phyloP scores from a whole-genome alignment of 352 stramenopile genomes.

The Phytopythium boreale region DNA sequence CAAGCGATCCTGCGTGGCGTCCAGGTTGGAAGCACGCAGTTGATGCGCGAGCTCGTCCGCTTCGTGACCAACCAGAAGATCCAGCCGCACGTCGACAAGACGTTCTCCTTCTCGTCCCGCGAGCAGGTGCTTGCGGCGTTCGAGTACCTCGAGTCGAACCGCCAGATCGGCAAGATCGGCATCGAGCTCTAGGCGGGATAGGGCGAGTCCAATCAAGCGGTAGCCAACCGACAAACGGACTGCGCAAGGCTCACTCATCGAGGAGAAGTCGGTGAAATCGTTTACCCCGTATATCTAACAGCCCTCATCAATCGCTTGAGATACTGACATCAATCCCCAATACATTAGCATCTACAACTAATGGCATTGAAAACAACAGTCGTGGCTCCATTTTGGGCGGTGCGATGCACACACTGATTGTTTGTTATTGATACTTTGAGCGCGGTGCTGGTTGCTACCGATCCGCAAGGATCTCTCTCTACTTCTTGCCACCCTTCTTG shows the following conservation, averaged over 20 bases:
- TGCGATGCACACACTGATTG: background rate
- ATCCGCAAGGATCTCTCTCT: background rate
- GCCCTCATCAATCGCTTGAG: too few relatives aligned
- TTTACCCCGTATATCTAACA: too few relatives aligned
- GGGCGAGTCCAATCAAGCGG: background rate
- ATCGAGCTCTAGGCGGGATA: conserved; percentile 10
- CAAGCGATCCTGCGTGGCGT: conserved; percentile 18
- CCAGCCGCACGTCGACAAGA: conserved; percentile 22
- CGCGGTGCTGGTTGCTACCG: background rate
- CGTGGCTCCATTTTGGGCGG: background rate
- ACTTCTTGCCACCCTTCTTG: conserved; percentile 15
- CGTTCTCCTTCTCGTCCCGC: conserved; percentile 14
- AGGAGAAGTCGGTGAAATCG: too few relatives aligned
- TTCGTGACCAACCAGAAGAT: conserved; percentile 23
- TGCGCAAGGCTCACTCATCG: too few relatives aligned
- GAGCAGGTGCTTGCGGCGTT: conserved; percentile 22
- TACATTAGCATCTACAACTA: background rate
- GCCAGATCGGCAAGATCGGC: conserved; percentile 24
- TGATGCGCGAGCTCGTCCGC: conserved; percentile 17
- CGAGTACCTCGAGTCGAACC: conserved; percentile 16
- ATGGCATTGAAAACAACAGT: background rate
- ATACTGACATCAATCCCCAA: background rate
- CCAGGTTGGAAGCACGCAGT: conserved; percentile 18
- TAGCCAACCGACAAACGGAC: background rate
- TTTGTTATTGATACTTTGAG: background rate